These are phyloP conservation scores for Ophiostoma angusticollis DNA, from an alignment of 2,329 filamentous ascomycete genomes.

Conservation along the genomic window DNA sequence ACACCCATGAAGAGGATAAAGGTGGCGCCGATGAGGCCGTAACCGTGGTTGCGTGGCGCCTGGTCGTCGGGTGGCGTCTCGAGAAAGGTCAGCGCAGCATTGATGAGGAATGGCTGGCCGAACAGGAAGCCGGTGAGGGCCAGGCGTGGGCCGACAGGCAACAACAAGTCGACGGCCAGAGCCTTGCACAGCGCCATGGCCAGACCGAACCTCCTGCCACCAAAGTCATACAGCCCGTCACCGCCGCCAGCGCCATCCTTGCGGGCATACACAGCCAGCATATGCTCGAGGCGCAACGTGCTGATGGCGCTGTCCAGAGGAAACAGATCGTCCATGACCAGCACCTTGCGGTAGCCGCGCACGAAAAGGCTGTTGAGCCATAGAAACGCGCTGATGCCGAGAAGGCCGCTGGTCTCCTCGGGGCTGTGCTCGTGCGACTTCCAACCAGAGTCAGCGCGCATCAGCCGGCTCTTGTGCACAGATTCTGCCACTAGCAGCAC, in stretches of 20 bases:
- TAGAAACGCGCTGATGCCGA: conserved; percentile 22
- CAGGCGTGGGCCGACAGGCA: conserved; percentile 19
- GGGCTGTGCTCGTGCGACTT: conserved; percentile 17
- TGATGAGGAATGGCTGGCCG: conserved; percentile 23
- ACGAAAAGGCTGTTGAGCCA: conserved; percentile 24
- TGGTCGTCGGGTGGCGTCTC: conserved; percentile 10
- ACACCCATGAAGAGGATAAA: conserved; percentile 28
- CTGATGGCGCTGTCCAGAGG: conserved; percentile 17
- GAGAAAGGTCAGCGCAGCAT: conserved; percentile 20
- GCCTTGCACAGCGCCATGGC: conserved; percentile 11
- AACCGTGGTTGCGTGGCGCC: conserved; percentile 19
- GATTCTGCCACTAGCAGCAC: conserved; percentile 15
- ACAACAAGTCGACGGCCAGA: conserved; percentile 13
- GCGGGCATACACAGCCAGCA: conserved; percentile 10
- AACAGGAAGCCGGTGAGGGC: conserved; percentile 20
- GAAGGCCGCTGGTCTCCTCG: conserved; percentile 24
- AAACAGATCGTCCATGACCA: conserved; percentile 23
- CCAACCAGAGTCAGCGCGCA: conserved; percentile 4
- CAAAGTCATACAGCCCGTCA: conserved; percentile 1
- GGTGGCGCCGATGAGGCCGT: conserved; percentile 30
- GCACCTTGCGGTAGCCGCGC: conserved; percentile 23
- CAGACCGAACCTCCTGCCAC: conserved; percentile 8
- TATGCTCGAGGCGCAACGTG: conserved; percentile 8
- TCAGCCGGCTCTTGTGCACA: conserved; percentile 10
- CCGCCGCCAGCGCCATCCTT: not conserved